A percentile compares a stretch with the other conserved stretches of the same genome.
phyloP scores from a whole-genome alignment of 1,139 yeast genomes.

The Debaryomycetaceae sp. region DNA sequence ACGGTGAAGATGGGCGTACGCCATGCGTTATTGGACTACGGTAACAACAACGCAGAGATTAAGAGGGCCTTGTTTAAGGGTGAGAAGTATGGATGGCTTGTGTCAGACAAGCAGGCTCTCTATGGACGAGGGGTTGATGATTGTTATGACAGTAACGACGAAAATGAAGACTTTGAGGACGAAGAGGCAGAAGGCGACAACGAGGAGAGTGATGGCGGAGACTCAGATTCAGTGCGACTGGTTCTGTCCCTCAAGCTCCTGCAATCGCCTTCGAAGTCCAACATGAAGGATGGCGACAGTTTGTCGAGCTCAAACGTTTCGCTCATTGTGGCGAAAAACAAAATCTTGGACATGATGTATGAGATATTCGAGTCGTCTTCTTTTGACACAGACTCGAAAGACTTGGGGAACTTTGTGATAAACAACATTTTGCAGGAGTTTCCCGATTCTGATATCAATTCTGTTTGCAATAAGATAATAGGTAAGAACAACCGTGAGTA shows the following conservation, averaged over 20 bases:
- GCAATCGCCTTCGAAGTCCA: background rate
- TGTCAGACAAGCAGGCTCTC: background rate
- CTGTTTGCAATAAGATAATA: constrained; percentile 9
- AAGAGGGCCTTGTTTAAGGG: background rate
- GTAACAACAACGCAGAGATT: background rate
- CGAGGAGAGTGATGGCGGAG: background rate
- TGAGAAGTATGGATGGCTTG: background rate
- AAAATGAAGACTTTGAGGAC: background rate
- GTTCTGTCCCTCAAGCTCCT: background rate
- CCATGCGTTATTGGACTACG: constrained; percentile 2
- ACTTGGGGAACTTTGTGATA: constrained; percentile 10
- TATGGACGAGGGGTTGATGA: background rate
- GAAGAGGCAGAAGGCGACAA: background rate
- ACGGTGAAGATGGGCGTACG: constrained; percentile 11
- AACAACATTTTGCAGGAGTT: constrained; percentile 15
- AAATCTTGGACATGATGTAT: constrained; percentile 9
- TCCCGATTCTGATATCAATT: constrained; percentile 8
- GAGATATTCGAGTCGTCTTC: constrained; percentile 9
- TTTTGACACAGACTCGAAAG: constrained; percentile 4
- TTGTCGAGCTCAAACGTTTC: background rate
- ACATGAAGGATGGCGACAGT: background rate
- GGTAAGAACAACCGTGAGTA: constrained; percentile 8
- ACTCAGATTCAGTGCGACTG: background rate
- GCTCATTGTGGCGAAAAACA: constrained; percentile 5
- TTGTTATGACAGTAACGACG: background rate